phyloP scores from a whole-genome alignment of 495 filamentous ascomycete species.

The Bombardia bombarda region DNA sequence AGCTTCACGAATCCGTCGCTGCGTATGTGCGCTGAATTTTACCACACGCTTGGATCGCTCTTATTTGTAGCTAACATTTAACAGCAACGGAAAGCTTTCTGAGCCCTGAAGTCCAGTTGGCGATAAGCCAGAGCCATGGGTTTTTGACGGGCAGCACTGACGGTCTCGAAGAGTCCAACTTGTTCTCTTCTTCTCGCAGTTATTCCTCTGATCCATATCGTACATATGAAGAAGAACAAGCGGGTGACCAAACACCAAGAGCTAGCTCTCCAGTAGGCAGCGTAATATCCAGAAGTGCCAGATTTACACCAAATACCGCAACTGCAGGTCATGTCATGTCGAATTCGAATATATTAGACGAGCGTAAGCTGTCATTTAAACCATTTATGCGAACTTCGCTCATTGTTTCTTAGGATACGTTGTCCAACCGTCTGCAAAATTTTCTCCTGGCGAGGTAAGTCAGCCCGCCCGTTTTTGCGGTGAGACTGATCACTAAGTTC shows the following conservation, averaged over 20 bases:
- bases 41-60: too few relatives aligned
- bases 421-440: conserved; percentile 32
- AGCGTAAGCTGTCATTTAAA: background rate
- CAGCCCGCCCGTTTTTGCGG: too few relatives aligned
- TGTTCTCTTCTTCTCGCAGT: background rate
- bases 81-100: too few relatives aligned
- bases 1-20: too few relatives aligned
- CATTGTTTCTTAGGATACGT: conserved; percentile 22
- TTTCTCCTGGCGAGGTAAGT: conserved; percentile 34
- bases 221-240: background rate
- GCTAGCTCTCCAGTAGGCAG: background rate
- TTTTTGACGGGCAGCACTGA: background rate
- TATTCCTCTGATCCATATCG: background rate
- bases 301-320: background rate
- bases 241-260: conserved; percentile 10
- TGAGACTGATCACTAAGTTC: too few relatives aligned
- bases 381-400: background rate
- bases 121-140: too few relatives aligned
- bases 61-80: too few relatives aligned
- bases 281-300: background rate
- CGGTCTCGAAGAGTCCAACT: background rate
- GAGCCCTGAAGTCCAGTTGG: too few relatives aligned
- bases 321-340: background rate
- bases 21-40: too few relatives aligned
- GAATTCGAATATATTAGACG: background rate